Conservation (phyloP, 805 yeast species). For the Ogataea parapolymorpha region DNA sequence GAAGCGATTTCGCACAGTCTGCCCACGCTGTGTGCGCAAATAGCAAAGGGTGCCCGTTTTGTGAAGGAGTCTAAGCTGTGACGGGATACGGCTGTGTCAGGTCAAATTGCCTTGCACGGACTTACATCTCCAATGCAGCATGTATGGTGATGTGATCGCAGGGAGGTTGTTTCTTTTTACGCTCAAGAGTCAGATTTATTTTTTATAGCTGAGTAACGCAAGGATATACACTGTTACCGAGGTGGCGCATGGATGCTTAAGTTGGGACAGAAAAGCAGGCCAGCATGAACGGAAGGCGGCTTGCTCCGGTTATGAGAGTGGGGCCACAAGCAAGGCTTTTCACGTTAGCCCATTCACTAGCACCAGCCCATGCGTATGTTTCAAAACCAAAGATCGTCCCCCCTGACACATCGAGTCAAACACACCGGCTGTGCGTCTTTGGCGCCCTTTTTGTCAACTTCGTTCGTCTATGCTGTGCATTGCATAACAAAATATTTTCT, state of each 20-base stretch:
- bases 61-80: conserved; percentile 20
- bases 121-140: background rate
- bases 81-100: conserved; percentile 1
- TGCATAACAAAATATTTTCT: conserved; percentile 4
- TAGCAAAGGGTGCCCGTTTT: conserved; percentile 23
- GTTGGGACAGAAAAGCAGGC: too few relatives aligned
- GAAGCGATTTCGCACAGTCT: conserved; percentile 17
- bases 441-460: background rate
- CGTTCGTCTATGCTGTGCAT: conserved; percentile 4
- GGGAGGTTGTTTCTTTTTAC: background rate
- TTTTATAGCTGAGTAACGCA: background rate
- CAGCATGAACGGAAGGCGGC: too few relatives aligned
- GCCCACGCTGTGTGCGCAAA: conserved; percentile 17
- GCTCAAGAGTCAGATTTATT: too few relatives aligned
- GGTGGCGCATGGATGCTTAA: background rate
- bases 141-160: background rate
- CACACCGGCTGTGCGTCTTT: background rate
- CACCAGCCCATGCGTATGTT: too few relatives aligned
- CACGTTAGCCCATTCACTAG: too few relatives aligned
- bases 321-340: too few relatives aligned
- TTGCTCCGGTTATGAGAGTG: too few relatives aligned
- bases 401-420: background rate
- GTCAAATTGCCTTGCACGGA: background rate
- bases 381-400: background rate
- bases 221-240: background rate